Percentiles rank a stretch among this genome's conserved stretches.
phyloP scores from a whole-genome alignment of 2,329 filamentous ascomycete genomes.

The Annulohypoxylon truncatum region DNA sequence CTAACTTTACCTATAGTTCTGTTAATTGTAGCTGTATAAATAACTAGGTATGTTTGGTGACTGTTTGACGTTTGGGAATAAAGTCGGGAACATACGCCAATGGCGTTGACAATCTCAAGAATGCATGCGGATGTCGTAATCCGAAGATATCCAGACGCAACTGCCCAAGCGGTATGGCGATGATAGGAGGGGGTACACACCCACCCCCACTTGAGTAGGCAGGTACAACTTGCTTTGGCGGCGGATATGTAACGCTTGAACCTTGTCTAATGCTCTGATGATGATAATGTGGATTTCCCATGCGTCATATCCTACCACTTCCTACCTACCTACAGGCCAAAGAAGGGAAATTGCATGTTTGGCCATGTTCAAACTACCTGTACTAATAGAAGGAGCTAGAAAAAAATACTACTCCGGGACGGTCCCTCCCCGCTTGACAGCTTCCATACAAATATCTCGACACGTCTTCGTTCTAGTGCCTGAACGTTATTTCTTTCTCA shows the following conservation, averaged over 20 bases:
- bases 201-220: conserved; percentile 5
- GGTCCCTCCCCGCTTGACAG: conserved; percentile 3
- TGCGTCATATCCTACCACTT: conserved; percentile 34
- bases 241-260: conserved; percentile 1
- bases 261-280: neutral
- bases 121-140: neutral
- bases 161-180: neutral
- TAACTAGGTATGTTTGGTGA: neutral
- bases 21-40: too few relatives aligned
- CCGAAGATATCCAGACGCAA: neutral
- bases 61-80: neutral
- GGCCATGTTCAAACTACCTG: conserved; percentile 15
- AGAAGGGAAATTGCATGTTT: conserved; percentile 18
- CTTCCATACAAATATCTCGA: conserved; percentile 24
- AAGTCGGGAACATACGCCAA: neutral
- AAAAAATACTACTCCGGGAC: conserved; percentile 4
- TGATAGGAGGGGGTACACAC: conserved; percentile 11
- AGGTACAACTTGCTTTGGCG: conserved; percentile 18
- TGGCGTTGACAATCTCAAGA: neutral
- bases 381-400: conserved; percentile 32
- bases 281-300: conserved; percentile 21
- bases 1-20: too few relatives aligned
- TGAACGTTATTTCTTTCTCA: neutral
- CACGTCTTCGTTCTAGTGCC: neutral
- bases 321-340: conserved; percentile 4